Evolutionary conservation across 352 stramenopile species (phyloP).

Genomic region (Pythium aquatile): DNA sequence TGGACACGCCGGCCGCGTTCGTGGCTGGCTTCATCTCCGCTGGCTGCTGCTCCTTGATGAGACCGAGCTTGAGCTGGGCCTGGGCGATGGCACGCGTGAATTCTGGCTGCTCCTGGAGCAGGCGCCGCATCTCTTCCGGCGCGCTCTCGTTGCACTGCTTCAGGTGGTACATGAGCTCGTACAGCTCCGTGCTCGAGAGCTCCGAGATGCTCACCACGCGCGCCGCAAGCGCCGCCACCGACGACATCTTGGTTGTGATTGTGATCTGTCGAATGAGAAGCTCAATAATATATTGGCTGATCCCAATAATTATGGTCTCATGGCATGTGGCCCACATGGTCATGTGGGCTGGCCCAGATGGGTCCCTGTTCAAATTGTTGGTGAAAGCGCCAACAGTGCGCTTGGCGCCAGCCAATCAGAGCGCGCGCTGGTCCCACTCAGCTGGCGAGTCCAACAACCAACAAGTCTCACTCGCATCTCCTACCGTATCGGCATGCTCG

Average conservation of each 20-base stretch:
- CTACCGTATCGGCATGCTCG: conserved; percentile 14
- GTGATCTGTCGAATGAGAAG: not conserved
- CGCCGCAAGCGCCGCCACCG: conserved; percentile 25
- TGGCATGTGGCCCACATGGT: not conserved
- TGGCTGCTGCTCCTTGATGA: conserved; percentile 54
- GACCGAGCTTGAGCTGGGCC: conserved; percentile 68
- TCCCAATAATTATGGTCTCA: not conserved
- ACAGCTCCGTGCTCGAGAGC: conserved; percentile 52
- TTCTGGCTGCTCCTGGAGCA: conserved; percentile 77
- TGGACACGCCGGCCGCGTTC: conserved; percentile 66
- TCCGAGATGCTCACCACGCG: conserved; percentile 49
- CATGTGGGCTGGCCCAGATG: not conserved
- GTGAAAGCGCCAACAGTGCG: not conserved
- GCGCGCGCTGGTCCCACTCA: not conserved
- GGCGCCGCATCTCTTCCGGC: conserved; percentile 56
- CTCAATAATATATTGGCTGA: not conserved
- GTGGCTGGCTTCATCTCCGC: conserved; percentile 32
- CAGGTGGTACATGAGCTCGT: conserved; percentile 77
- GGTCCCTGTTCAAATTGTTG: not conserved
- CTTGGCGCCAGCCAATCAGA: conserved; percentile 8
- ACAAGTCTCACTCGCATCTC: not conserved
- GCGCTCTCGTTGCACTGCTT: conserved; percentile 82
- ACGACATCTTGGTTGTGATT: conserved; percentile 5
- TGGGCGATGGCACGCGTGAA: conserved; percentile 69
- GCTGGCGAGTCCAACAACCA: conserved; percentile 11